phyloP scores from a whole-genome alignment of 257 asterid species.

The Fraxinus excelsior region DNA sequence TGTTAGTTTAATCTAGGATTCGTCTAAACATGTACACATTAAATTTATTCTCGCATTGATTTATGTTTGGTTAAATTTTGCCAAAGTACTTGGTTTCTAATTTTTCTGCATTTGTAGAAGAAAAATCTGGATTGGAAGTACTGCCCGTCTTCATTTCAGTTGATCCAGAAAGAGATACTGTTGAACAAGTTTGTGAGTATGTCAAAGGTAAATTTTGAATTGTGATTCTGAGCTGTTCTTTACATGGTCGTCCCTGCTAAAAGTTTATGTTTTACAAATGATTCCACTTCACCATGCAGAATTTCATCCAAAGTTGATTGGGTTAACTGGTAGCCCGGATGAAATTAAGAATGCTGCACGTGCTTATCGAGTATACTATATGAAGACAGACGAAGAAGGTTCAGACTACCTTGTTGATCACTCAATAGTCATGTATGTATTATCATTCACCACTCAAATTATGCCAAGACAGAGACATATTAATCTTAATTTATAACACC shows the following conservation, averaged over 20 bases:
- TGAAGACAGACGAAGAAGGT: slow-evolving; percentile 96
- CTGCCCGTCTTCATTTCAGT: slow-evolving; percentile 93
- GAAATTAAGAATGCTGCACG: slow-evolving; percentile 84
- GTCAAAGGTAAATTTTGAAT: slow-evolving; percentile 63
- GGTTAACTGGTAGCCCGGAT: slow-evolving; percentile 77
- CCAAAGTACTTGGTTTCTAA: slow-evolving; percentile 3
- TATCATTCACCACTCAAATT: slow-evolving; percentile 12
- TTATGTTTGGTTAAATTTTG: not conserved
- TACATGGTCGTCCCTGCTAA: not conserved
- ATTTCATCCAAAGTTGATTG: slow-evolving; percentile 85
- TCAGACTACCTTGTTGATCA: slow-evolving; percentile 96
- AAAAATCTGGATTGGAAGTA: slow-evolving; percentile 70
- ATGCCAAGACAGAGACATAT: not conserved
- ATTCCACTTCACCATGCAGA: slow-evolving; percentile 45
- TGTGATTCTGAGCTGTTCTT: slow-evolving; percentile 5
- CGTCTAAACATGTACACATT: not conserved
- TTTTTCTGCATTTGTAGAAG: slow-evolving; percentile 48
- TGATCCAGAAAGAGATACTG: slow-evolving; percentile 92
- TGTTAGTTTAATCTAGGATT: not conserved
- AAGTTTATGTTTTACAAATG: not conserved
- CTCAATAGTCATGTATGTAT: slow-evolving; percentile 90
- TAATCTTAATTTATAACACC: not conserved
- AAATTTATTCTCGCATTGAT: slow-evolving; percentile 1
- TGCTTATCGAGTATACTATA: slow-evolving; percentile 91
- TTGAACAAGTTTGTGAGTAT: slow-evolving; percentile 86